These are phyloP conservation scores for Teratosphaeria epicoccoides DNA, from an alignment of 2,329 filamentous ascomycete species.

Conservation along the genomic window DNA sequence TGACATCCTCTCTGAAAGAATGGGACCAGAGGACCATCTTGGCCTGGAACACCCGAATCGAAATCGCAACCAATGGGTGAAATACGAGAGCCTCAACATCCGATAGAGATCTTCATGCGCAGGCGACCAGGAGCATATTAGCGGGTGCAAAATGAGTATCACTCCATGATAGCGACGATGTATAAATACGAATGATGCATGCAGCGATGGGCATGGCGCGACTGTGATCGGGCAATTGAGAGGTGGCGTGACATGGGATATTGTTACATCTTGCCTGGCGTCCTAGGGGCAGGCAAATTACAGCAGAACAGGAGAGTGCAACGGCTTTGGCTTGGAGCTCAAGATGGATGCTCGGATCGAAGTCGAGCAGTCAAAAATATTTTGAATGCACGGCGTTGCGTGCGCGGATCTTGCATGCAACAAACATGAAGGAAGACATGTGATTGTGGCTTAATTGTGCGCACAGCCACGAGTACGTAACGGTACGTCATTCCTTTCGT, in stretches of 20 bases:
- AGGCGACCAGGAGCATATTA: not conserved
- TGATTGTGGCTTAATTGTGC: not conserved
- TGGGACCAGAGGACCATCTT: constrained; percentile 32
- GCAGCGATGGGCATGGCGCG: not conserved
- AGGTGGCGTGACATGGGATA: not conserved
- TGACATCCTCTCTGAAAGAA: constrained; percentile 36
- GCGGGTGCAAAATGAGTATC: not conserved
- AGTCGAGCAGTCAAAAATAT: not conserved
- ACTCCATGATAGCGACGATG: not conserved
- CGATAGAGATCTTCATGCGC: constrained; percentile 28
- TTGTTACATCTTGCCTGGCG: not conserved
- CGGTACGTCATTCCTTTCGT: no score
- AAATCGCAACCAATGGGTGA: constrained; percentile 47
- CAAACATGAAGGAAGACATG: not conserved
- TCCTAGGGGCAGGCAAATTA: not conserved
- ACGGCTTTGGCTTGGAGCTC: not conserved
- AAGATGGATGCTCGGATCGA: not conserved
- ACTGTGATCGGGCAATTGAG: not conserved
- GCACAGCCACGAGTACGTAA: not conserved
- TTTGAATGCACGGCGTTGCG: not conserved
- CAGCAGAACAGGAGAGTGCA: not conserved
- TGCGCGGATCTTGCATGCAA: no score
- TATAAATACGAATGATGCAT: not conserved
- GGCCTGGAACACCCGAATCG: constrained; percentile 55
- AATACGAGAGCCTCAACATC: constrained; percentile 55